phyloP scores from a whole-genome alignment of 768 basidiomycete species.

The Lyophyllum atratum region DNA sequence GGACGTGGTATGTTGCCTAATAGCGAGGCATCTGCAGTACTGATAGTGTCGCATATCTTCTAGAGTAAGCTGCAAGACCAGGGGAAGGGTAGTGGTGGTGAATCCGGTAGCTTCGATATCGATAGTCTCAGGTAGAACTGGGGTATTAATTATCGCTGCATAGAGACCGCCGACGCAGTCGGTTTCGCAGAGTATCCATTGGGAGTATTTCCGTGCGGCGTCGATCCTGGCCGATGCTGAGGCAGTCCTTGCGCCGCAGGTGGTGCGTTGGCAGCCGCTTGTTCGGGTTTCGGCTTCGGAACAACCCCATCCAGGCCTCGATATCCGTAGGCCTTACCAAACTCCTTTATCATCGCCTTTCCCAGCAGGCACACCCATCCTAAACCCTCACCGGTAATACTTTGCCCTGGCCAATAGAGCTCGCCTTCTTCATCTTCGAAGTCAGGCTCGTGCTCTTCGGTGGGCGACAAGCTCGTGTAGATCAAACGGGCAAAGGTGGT shows the following conservation, averaged over 20 bases:
- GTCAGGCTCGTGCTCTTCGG: slow-evolving; percentile 79
- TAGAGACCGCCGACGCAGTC: slow-evolving; percentile 1
- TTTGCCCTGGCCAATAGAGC: slow-evolving; percentile 81
- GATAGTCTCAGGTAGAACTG: slow-evolving; percentile 5
- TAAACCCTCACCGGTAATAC: slow-evolving; percentile 72
- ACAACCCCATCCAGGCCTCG: slow-evolving; percentile 72
- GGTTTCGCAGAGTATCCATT: slow-evolving; percentile 16
- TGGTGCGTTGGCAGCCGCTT: slow-evolving; percentile 14
- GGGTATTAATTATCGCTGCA: slow-evolving; percentile 8
- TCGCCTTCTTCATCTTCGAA: slow-evolving; percentile 87
- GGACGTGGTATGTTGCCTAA: background rate
- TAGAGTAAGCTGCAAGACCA: slow-evolving; percentile 2
- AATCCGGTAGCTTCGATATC: slow-evolving; percentile 7
- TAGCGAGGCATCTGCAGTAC: background rate
- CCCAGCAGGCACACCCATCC: slow-evolving; percentile 90
- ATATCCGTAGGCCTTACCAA: slow-evolving; percentile 76
- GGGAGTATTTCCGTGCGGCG: slow-evolving; percentile 19
- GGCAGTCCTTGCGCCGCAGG: slow-evolving; percentile 8
- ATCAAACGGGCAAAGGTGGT: slow-evolving; percentile 76
- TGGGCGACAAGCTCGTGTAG: slow-evolving; percentile 56
- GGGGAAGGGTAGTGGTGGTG: background rate
- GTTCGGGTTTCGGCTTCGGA: slow-evolving; percentile 57
- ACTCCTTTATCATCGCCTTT: slow-evolving; percentile 83
- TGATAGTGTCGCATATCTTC: slow-evolving; percentile 1
- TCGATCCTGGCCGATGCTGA: slow-evolving; percentile 20